Percentiles rank a stretch among this genome's conserved stretches.
These are phyloP conservation scores for Coelastrella sp. DNA, from an alignment of 139 green algal genomes.

Conservation along the genomic window DNA sequence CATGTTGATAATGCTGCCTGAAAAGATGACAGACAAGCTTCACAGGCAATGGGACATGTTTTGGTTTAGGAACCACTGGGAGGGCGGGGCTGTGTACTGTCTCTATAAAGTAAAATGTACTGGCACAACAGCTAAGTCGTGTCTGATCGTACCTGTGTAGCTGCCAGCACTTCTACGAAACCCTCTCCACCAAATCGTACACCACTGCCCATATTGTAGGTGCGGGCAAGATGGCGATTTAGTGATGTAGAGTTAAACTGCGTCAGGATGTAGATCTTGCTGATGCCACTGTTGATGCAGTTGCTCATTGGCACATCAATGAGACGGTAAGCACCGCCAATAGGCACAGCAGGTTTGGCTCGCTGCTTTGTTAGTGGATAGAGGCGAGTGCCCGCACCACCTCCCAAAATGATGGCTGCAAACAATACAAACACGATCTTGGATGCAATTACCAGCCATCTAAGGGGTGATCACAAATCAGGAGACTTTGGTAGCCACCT, in stretches of 20 bases:
- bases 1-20: too few species aligned
- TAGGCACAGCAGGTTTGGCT: constrained; percentile 97
- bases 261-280: constrained; percentile 99
- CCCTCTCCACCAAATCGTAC: constrained; percentile 89
- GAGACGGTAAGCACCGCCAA: constrained; percentile 97
- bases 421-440: too few species aligned
- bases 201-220: constrained; percentile 97
- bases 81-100: too few species aligned
- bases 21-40: too few species aligned
- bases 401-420: constrained; percentile 92
- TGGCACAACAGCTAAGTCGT: background rate
- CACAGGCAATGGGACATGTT: too few species aligned
- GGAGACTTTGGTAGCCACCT: too few species aligned
- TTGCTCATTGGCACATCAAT: constrained; percentile 99
- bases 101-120: too few species aligned
- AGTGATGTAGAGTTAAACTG: constrained; percentile 97
- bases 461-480: too few species aligned
- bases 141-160: constrained; percentile 72
- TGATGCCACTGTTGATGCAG: constrained; percentile 99
- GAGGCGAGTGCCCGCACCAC: constrained; percentile 90
- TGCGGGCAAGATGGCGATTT: constrained; percentile 96
- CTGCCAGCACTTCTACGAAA: constrained; percentile 96
- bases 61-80: too few species aligned
- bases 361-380: constrained; percentile 94
- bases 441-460: too few species aligned